These are phyloP conservation scores for Calonectria pseudoturangicola DNA, from an alignment of 2,329 filamentous ascomycete genomes.

Conservation along the genomic window DNA sequence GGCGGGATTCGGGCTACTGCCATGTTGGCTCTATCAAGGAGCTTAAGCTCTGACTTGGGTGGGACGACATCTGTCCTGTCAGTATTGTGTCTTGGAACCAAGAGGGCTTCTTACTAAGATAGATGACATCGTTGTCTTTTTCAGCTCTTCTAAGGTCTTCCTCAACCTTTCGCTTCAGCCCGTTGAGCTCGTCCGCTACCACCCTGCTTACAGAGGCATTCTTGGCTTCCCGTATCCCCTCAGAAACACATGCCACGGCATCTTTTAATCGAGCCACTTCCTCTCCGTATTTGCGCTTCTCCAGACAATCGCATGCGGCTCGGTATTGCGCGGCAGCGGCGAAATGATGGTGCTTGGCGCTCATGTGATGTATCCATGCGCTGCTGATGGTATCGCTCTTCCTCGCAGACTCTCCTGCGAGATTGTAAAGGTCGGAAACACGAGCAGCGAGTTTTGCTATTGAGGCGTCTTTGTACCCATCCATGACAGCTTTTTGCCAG, in stretches of 20 bases:
- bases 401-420: constrained; percentile 88
- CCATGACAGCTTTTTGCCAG: constrained; percentile 97
- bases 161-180: constrained; percentile 86
- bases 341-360: constrained; percentile 97
- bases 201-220: constrained; percentile 85
- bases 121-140: constrained; percentile 97
- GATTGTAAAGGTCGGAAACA: constrained; percentile 92
- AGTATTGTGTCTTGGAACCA: constrained; percentile 47
- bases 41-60: constrained; percentile 89
- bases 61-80: constrained; percentile 81
- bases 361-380: constrained; percentile 98
- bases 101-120: constrained; percentile 76
- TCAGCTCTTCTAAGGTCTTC: constrained; percentile 95
- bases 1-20: constrained; percentile 85
- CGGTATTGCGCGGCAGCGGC: constrained; percentile 95
- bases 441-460: constrained; percentile 93
- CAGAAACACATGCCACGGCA: constrained; percentile 86
- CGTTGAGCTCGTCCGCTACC: constrained; percentile 88
- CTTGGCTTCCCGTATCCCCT: constrained; percentile 88
- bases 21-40: constrained; percentile 92
- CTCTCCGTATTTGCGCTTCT: constrained; percentile 96
- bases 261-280: constrained; percentile 92
- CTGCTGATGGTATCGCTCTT: constrained; percentile 93
- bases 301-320: constrained; percentile 91
- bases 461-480: constrained; percentile 91